Evolutionary conservation across 2,329 filamentous ascomycete genomes (phyloP).

Genomic region (Monosporascus ibericus): DNA sequence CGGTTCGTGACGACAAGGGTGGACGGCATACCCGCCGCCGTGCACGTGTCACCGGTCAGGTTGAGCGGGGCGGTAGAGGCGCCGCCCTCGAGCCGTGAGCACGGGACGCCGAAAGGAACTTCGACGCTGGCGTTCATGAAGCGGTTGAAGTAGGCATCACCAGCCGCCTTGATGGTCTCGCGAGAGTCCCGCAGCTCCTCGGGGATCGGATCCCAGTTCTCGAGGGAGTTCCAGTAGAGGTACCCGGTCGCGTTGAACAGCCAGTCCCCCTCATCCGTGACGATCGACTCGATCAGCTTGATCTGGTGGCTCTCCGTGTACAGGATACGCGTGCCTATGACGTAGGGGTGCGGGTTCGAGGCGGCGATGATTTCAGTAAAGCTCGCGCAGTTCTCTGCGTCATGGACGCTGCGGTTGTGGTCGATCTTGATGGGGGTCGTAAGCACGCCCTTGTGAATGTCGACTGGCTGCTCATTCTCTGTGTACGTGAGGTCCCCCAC

Average conservation of each 20-base stretch:
- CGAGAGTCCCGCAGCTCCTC: conserved; percentile 19
- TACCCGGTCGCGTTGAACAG: conserved; percentile 24
- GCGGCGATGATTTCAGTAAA: conserved; percentile 34
- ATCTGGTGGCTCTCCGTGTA: conserved; percentile 18
- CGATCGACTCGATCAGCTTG: conserved; percentile 22
- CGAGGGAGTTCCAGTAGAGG: conserved; percentile 20
- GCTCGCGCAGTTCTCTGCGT: conserved; percentile 29
- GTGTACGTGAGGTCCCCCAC: conserved; percentile 19
- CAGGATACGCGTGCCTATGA: conserved; percentile 25
- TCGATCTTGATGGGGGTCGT: conserved; percentile 24
- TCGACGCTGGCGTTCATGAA: conserved; percentile 20
- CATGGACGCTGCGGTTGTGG: conserved; percentile 26
- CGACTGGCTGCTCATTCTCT: conserved; percentile 25
- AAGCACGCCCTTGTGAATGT: conserved; percentile 19
- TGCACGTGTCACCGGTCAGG: conserved; percentile 21
- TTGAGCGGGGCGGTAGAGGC: conserved; percentile 18
- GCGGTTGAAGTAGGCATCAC: conserved; percentile 23
- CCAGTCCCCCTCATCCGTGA: conserved; percentile 25
- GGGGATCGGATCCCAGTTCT: conserved; percentile 25
- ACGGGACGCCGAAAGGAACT: conserved; percentile 21
- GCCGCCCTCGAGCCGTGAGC: conserved; percentile 24
- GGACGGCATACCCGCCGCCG: conserved; percentile 20
- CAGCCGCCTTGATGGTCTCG: conserved; percentile 22
- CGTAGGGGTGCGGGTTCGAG: conserved; percentile 26
- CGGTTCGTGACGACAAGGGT: conserved; percentile 22